Percentiles rank a stretch among this genome's conserved stretches.
Conservation (phyloP, 2,329 filamentous ascomycete genomes). For the Nemania sp. region DNA sequence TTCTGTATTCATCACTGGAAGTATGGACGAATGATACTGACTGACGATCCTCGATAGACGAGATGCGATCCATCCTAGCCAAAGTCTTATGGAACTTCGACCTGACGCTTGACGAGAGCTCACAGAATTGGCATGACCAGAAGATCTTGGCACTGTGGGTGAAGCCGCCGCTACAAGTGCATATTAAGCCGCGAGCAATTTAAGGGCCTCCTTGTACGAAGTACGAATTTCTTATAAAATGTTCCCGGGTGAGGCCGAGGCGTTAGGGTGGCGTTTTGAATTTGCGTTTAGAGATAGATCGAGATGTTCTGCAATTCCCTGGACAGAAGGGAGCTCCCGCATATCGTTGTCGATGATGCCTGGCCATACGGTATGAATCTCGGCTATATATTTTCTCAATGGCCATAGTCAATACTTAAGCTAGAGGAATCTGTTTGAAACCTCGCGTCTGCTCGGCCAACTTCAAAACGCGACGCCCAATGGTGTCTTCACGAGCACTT, state of each 20-base stretch:
- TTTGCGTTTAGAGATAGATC: background rate
- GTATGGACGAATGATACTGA: background rate
- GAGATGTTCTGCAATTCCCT: background rate
- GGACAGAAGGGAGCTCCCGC: background rate
- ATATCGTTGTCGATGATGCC: background rate
- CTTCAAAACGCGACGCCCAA: slow-evolving; percentile 57
- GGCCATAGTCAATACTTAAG: slow-evolving; percentile 28
- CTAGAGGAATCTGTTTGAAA: slow-evolving; percentile 29
- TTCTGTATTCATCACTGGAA: too few relatives aligned
- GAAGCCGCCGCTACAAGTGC: slow-evolving; percentile 35
- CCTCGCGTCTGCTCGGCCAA: slow-evolving; percentile 48
- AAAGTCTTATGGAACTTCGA: slow-evolving; percentile 38
- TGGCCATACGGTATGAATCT: background rate
- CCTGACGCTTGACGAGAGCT: slow-evolving; percentile 31
- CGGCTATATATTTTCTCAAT: background rate
- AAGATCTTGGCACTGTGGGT: slow-evolving; percentile 35
- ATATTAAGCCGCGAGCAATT: slow-evolving; percentile 15
- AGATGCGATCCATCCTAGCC: slow-evolving; percentile 38
- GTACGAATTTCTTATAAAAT: slow-evolving; percentile 3
- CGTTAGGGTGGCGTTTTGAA: slow-evolving; percentile 8
- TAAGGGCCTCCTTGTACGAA: background rate
- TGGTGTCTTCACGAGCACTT: slow-evolving; percentile 54
- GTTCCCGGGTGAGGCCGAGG: background rate
- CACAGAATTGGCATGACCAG: slow-evolving; percentile 33
- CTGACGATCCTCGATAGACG: slow-evolving; percentile 22